Base-by-base conservation (phyloP, 495 filamentous ascomycete genomes). In the Elasticomyces elasticus region DNA sequence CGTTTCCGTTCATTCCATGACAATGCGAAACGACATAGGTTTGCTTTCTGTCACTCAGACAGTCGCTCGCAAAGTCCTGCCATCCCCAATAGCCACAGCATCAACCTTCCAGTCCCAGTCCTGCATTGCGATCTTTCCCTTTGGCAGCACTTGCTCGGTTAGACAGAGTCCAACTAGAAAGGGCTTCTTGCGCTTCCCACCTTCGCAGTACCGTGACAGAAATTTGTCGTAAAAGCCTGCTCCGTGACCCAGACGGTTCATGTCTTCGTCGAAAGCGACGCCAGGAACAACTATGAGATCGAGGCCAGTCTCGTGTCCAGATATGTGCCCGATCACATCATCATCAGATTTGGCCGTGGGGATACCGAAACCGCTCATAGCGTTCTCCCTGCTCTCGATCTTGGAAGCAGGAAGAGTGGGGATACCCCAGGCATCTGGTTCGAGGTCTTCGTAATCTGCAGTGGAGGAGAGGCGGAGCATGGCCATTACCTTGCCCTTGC, bases 211-310 rank as follows among this genome's bases (percentile, higher is more conserved):
- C 62, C 81, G 79, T 54, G 82, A 75, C 66, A 98, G 69, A 68
- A 94, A 98, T 71, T 79, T 82, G 70, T 98, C 92, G 78, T 97
- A 98, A 69, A 89, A 98, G 42, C 94, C 92, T 74, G 87, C 95
- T 49, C 92, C 92, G 74, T 98, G 94, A 9, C 92, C 92, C 11
- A 96, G 74, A 64, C 92, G 75, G 58, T 82, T 77, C 51, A 91
- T 79, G 28, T 73, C 75, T 12, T 71, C 63, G 67, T 95, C 91
- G 66, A 97, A 98, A 9, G 87, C 92, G 68, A 97, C 85, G 13
- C 92, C 92, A 1, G 92, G 92, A 82, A 97, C 82, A 20, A 98
- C 76, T 49, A 98, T 81, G 54, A 97, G 64, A 66, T 98, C 89
- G 38, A 95, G 68, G n/a, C n/a, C n/a, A n/a, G n/a, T n/a, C n/a